Base-by-base conservation (phyloP, 1,284 basidiomycete genomes). In the Lentinus polychrous region DNA sequence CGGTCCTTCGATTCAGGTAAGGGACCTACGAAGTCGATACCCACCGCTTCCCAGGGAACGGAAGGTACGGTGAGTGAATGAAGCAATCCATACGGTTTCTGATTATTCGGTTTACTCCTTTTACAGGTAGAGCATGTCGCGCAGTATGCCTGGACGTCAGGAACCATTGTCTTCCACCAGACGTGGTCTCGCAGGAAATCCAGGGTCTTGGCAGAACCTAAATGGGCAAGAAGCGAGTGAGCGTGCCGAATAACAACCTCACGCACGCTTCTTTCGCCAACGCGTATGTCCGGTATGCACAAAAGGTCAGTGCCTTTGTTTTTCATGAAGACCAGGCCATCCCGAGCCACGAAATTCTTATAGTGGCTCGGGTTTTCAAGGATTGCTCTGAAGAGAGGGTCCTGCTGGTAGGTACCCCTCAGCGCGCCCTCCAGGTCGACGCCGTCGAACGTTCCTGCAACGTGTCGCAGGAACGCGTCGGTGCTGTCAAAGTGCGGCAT, bases 1-100 rank as follows among this genome's bases (percentile, higher is more conserved):
- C 57, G 45, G 24, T 55, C 61, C 17, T 52, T 48, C 0, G 66
- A 67, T 8, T 55, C 45, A 0, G 63, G 68, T 7, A 72, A 49
- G 0, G 66, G 68, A 2, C 68, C 66, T 2, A 71, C 62, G 39
- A 70, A 70, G 47, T 70, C 68, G 14, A 71, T 63, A 0, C 60
- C 63, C 0, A 70, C 65, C 0, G 56, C 27, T 35, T 64, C 55
- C 63, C 62, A 67, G 10, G 65, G 63, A 5, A 47, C 32, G 0
- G 22, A 50, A 3, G 60, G 59, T 0, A 63, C 57, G 14, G 46
- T 44, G 6, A 66, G 43, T 1, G 57, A 37, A 7, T 59, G 49
- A 10, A 66, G 49, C n/a, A 61, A 33, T 11, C 64, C 64, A 27
- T 56, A 57, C 2, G 62, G 60, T 18, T 49, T 49, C 33, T 59